Evolutionary conservation across 352 stramenopile genomes (phyloP), one percentile per base, ranked within the genome.

Genomic region (Halophytophthora polymorphica): DNA sequence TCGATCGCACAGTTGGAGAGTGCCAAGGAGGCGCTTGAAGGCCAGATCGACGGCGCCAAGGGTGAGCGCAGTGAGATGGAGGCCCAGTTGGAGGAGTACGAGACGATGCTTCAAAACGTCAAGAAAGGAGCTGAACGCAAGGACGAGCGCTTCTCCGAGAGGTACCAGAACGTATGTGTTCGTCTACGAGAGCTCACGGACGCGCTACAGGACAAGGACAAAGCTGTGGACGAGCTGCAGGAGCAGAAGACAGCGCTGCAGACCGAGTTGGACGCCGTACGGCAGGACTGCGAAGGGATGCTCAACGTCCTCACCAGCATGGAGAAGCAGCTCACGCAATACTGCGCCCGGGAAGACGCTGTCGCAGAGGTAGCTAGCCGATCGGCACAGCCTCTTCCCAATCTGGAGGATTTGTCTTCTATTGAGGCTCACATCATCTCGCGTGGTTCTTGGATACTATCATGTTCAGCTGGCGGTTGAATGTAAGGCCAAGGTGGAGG

Each of bases 301-400:
- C 44, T 93, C 3, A 72, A 74, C n/a, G 83, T 93, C 25, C 73
- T 93, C 40, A 88, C 70, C 18, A 78, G 66, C 17, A 93, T 93
- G 83, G 83, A 93, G 48, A 91, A 89, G 31, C 83, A 91, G 48
- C 50, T 93, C 18, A 86, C 68, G 19, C 77, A 90, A 44, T 93
- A 91, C 42, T 86, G 71, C 25, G 53, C 75, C 7, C 61, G 83
- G 14, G 83, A 93, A 55, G 80, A 91, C 18, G 77, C 78, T 13
- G 80, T 93, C 0, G 54, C 78, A 13, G 77, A 89, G 68, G 82
- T 90, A 50, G 22, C 49, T 25, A 22, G 8, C 4, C 6, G 47
- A 13, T 19, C 33, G 25, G 37, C 21, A 21, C 21, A 7, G 18
- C 2, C 36, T 18, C n/a, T 2, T 42, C 13, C 45, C 11, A 2